Evolutionary conservation across 495 filamentous ascomycete species (phyloP), one percentile per base, ranked within the genome.

Genomic region (Ascodesmis nigricans): DNA sequence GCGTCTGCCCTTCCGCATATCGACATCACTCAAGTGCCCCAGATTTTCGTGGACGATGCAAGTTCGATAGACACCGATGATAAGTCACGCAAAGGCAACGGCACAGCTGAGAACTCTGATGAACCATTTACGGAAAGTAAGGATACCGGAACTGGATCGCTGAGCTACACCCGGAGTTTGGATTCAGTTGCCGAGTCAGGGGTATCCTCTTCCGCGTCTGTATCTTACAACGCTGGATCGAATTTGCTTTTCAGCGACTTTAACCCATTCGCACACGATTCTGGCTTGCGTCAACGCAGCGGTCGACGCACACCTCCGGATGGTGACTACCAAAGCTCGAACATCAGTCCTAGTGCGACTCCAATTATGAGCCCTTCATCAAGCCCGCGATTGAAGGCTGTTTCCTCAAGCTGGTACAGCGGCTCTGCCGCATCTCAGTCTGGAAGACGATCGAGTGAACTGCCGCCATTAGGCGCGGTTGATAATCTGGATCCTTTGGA

Each of bases 51-150:
- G 3, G 39, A 47, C 25, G 28, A 41, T 20, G 45, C 30, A n/a
- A 42, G 48, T 21, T 44, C 46, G 29, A 13, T 29, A 21, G 25
- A 33, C n/a, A 39, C 20, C 2, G 31, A 26, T 16, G 28, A 36
- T 14, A 69, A 66, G 18, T 78, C 92, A 19, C 87, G 87, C 1
- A 80, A 91, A 44, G 92, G 95, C 42, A 73, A 76, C 38, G 75
- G 95, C 19, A 82, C 92, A 41, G 74, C 69, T 31, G 63, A 64
- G 36, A 63, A 70, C 19, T 58, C 57, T 10, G 47, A 47, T 15
- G 57, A 47, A 37, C 59, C 45, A 29, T 47, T 35, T 28, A 41
- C 40, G 21, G 46, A 26, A 19, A 47, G 29, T 41, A 48, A 29
- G 34, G 46, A 6, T 32, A n/a, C n/a, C n/a, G n/a, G n/a, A n/a